These are phyloP conservation scores for Vararia minispora DNA, from an alignment of 768 basidiomycete species.

Conservation along the genomic window DNA sequence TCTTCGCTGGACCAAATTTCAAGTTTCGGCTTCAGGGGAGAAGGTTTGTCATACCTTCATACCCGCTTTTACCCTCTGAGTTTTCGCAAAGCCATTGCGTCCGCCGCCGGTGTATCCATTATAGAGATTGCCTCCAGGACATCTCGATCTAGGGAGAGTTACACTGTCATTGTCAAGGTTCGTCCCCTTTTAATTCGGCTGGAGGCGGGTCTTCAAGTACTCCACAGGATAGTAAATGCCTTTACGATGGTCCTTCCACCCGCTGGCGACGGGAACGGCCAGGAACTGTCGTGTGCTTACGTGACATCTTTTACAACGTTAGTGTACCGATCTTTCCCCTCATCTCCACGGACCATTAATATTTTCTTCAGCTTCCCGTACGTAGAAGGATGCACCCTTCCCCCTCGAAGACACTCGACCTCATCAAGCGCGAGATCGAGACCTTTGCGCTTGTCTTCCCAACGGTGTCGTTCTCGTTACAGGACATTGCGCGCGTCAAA, in stretches of 20 bases:
- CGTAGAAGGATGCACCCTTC: constrained; percentile 63
- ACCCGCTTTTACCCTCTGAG: background rate
- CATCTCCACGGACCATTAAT: constrained; percentile 4
- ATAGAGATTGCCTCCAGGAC: constrained; percentile 81
- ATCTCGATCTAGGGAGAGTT: constrained; percentile 44
- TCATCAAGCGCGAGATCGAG: constrained; percentile 64
- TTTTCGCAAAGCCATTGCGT: constrained; percentile 56
- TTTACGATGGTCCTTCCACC: constrained; percentile 65
- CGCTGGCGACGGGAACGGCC: constrained; percentile 62
- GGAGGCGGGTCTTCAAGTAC: background rate
- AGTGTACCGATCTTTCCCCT: constrained; percentile 16
- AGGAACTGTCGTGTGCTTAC: constrained; percentile 76
- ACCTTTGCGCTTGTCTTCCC: constrained; percentile 64
- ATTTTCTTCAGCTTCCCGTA: constrained; percentile 54
- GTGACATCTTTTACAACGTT: constrained; percentile 88
- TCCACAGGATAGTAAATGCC: constrained; percentile 44
- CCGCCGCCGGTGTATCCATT: constrained; percentile 67
- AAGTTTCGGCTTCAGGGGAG: constrained; percentile 88
- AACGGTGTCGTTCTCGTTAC: constrained; percentile 55
- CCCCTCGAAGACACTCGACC: constrained; percentile 46
- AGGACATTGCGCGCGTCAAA: constrained; percentile 35
- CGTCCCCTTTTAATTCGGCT: background rate
- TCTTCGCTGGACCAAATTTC: constrained; percentile 38
- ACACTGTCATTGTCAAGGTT: constrained; percentile 76
- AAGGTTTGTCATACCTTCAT: constrained; percentile 46